Evolutionary conservation across 176 grass and related monocot genomes (phyloP).

Genomic region (Carex myosuroides): DNA sequence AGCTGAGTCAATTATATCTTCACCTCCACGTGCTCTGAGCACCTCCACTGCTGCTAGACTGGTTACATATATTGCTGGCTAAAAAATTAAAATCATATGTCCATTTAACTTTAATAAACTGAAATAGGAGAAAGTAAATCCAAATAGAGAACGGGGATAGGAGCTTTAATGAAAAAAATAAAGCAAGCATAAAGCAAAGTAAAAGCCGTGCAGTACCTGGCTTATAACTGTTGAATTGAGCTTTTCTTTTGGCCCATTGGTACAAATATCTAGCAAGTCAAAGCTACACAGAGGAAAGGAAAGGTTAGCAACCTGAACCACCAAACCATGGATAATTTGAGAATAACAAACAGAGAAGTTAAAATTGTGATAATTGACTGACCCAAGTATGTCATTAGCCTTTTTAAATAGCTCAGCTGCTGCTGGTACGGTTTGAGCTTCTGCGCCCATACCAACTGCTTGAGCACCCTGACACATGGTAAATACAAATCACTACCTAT

Average conservation of each 20-base stretch:
- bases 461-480: slow-evolving; percentile 68
- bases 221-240: slow-evolving; percentile 93
- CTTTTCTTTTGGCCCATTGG: slow-evolving; percentile 90
- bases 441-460: slow-evolving; percentile 83
- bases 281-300: slow-evolving; percentile 38
- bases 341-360: not conserved
- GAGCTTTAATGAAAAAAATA: not conserved
- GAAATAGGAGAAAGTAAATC: not conserved
- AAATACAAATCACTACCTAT: not conserved
- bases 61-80: slow-evolving; percentile 96
- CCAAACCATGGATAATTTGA: not conserved
- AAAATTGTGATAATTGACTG: not conserved
- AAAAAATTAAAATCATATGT: slow-evolving; percentile 36
- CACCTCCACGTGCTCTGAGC: slow-evolving; percentile 54
- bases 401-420: slow-evolving; percentile 69
- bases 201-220: slow-evolving; percentile 48
- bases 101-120: not conserved
- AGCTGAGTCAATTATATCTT: slow-evolving; percentile 63
- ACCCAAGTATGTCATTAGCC: slow-evolving; percentile 95
- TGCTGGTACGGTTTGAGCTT: slow-evolving; percentile 59
- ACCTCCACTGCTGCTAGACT: slow-evolving; percentile 91
- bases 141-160: not conserved
- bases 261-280: slow-evolving; percentile 82
- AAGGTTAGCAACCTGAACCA: not conserved
- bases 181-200: too few species aligned